Conservation (phyloP, 2,329 filamentous ascomycete genomes). For the Fusarium sp. region DNA sequence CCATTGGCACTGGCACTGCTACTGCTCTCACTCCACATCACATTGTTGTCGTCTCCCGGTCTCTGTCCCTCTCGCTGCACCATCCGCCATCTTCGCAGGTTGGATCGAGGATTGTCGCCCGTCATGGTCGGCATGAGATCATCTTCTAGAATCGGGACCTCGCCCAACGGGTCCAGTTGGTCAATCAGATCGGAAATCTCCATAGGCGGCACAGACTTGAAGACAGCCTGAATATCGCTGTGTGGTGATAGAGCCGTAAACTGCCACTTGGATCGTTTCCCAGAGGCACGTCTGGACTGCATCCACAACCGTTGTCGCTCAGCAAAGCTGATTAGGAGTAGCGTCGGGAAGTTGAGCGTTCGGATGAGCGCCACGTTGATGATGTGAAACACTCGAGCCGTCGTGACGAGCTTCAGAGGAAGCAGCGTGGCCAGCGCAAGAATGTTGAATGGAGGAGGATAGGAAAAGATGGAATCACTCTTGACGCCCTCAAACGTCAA, state of each 20-base stretch:
- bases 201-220: slow-evolving; percentile 68
- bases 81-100: slow-evolving; percentile 36
- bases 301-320: slow-evolving; percentile 67
- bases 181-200: slow-evolving; percentile 50
- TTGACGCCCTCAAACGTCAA: slow-evolving; percentile 81
- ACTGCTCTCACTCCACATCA: slow-evolving; percentile 26
- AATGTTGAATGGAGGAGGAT: slow-evolving; percentile 78
- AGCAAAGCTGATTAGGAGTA: slow-evolving; percentile 70
- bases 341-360: slow-evolving; percentile 71
- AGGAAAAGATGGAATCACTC: slow-evolving; percentile 76
- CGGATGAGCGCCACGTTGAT: slow-evolving; percentile 76
- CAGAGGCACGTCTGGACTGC: slow-evolving; percentile 29
- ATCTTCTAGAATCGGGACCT: slow-evolving; percentile 49
- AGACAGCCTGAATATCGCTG: slow-evolving; percentile 70
- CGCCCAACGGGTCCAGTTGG: slow-evolving; percentile 49
- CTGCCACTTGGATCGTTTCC: slow-evolving; percentile 50
- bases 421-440: slow-evolving; percentile 72
- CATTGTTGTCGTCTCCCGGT: slow-evolving; percentile 16
- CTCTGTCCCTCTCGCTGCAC: slow-evolving; percentile 33
- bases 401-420: slow-evolving; percentile 73
- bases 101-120: slow-evolving; percentile 42
- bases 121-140: slow-evolving; percentile 47
- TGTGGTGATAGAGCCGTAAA: slow-evolving; percentile 67
- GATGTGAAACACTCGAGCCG: slow-evolving; percentile 75
- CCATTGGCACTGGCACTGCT: background rate